Percentiles rank a stretch among this genome's conserved stretches.
These are phyloP conservation scores for Venturia effusa DNA, from an alignment of 2,329 filamentous ascomycete genomes.

Conservation along the genomic window DNA sequence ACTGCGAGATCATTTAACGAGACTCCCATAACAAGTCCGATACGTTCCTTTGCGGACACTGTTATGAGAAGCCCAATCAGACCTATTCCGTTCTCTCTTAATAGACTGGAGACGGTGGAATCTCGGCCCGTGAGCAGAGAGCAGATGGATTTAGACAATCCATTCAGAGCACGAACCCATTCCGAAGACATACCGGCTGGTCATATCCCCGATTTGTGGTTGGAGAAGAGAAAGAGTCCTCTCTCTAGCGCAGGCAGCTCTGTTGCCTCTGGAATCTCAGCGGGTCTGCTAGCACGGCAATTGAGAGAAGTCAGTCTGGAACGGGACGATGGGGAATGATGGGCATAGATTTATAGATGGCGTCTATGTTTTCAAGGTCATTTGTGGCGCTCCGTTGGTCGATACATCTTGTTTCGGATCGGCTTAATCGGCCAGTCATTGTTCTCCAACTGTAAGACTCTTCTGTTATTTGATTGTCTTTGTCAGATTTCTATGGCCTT, in stretches of 20 bases:
- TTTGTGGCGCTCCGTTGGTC: not conserved
- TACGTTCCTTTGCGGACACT: not conserved
- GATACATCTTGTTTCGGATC: not conserved
- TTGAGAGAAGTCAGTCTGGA: constrained; percentile 7
- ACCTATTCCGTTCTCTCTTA: constrained; percentile 41
- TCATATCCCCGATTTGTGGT: not conserved
- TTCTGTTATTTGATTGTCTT: not conserved
- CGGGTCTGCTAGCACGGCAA: constrained; percentile 7
- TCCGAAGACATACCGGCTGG: not conserved
- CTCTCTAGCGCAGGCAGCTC: not conserved
- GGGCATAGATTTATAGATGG: not conserved
- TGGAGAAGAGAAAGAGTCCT: constrained; percentile 1
- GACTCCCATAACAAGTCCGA: constrained; percentile 13
- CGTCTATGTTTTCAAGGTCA: not conserved
- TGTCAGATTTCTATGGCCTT: not conserved
- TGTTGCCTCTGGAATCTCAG: not conserved
- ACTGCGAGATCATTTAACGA: constrained; percentile 17
- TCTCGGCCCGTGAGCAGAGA: constrained; percentile 20
- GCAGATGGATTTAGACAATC: constrained; percentile 20
- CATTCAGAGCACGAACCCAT: not conserved
- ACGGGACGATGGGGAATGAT: not conserved
- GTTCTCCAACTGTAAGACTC: not conserved
- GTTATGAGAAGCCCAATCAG: constrained; percentile 27
- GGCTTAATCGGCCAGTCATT: not conserved
- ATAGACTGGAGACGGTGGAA: constrained; percentile 20